These are phyloP conservation scores for Lentinula boryana DNA, from an alignment of 768 basidiomycete species.

Conservation along the genomic window DNA sequence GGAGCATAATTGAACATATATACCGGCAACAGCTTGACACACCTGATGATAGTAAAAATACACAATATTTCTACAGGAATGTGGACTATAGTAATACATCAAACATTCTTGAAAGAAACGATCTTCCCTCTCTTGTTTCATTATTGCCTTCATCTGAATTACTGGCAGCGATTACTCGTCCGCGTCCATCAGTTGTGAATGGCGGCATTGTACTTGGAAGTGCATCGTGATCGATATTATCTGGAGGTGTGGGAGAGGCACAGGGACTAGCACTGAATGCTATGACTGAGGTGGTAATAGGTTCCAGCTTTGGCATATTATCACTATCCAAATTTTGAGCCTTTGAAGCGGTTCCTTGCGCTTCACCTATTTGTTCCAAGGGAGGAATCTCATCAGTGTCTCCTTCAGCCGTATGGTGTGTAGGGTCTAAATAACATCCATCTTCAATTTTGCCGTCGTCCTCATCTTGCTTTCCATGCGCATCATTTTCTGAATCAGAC, in stretches of 20 bases:
- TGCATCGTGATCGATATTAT: slow-evolving; percentile 1
- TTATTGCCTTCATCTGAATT: not conserved
- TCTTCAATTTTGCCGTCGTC: not conserved
- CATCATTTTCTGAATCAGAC: not conserved
- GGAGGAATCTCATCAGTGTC: not conserved
- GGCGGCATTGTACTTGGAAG: slow-evolving; percentile 26
- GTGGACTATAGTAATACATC: not conserved
- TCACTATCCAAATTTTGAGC: not conserved
- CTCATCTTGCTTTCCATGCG: not conserved
- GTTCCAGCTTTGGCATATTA: not conserved
- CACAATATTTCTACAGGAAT: not conserved
- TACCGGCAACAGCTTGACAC: not conserved
- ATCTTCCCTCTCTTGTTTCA: not conserved
- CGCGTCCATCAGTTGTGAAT: slow-evolving; percentile 61
- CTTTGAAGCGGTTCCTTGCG: not conserved
- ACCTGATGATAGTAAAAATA: not conserved
- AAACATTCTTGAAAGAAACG: slow-evolving; percentile 1
- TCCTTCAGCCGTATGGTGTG: not conserved
- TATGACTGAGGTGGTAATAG: not conserved
- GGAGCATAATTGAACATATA: not conserved
- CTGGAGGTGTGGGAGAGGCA: not conserved
- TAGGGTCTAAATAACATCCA: not conserved
- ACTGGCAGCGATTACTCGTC: slow-evolving; percentile 38
- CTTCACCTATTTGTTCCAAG: not conserved
- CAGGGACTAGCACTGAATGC: not conserved